Conservation (phyloP, 1,139 yeast genomes). For the Kurtzmaniella natalensis region DNA sequence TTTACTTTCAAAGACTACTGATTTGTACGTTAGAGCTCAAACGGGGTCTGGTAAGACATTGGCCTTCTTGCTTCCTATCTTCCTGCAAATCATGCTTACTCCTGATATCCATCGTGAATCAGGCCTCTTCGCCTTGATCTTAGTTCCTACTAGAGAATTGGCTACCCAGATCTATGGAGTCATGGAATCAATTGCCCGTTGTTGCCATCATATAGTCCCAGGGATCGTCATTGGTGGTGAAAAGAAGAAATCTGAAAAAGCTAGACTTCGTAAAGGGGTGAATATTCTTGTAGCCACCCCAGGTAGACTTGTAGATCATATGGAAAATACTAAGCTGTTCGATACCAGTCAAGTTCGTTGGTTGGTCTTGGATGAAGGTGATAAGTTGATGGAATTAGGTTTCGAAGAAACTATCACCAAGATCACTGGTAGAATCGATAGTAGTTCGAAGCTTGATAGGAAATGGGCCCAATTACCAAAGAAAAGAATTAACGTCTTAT, state of each 20-base stretch:
- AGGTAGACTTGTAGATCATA: conserved; percentile 87
- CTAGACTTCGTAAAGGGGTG: conserved; percentile 83
- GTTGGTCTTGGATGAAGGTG: conserved; percentile 92
- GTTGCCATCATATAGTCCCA: conserved; percentile 83
- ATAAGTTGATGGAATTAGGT: conserved; percentile 88
- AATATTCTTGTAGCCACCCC: conserved; percentile 90
- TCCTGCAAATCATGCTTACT: conserved; percentile 59
- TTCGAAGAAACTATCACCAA: conserved; percentile 88
- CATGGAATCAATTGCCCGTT: conserved; percentile 61
- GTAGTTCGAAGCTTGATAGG: conserved; percentile 32
- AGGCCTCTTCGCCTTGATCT: conserved; percentile 82
- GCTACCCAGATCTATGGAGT: conserved; percentile 90
- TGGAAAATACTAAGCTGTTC: conserved; percentile 74
- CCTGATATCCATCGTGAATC: conserved; percentile 58
- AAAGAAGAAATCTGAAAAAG: conserved; percentile 88
- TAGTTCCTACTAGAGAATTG: conserved; percentile 92
- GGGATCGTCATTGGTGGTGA: conserved; percentile 95
- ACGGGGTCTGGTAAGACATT: conserved; percentile 95
- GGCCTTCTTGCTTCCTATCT: conserved; percentile 80
- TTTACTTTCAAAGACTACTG: conserved; percentile 49
- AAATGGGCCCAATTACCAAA: conserved; percentile 58
- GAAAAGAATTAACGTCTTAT: conserved; percentile 70
- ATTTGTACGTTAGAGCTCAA: conserved; percentile 86
- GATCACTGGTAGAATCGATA: conserved; percentile 58
- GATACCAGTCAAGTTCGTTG: conserved; percentile 73